These are phyloP conservation scores for Lobosporangium transversale DNA, from an alignment of 192 early-diverging fungal species.

Conservation along the genomic window DNA sequence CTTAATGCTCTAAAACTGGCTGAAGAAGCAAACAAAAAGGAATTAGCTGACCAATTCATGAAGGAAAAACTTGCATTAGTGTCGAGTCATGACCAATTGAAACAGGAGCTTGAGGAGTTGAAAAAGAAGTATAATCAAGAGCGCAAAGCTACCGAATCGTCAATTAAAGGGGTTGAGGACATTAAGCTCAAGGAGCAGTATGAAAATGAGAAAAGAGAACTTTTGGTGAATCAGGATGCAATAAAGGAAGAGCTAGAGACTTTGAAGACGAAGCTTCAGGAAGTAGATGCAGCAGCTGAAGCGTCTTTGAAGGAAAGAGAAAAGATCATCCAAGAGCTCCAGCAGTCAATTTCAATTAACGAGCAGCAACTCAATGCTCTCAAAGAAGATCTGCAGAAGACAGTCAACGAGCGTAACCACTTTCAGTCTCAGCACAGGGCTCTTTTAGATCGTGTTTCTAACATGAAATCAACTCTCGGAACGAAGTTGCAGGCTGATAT, in stretches of 20 bases:
- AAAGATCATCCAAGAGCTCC: conserved; percentile 15
- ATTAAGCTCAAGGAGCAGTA: conserved; percentile 46
- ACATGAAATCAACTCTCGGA: conserved; percentile 82
- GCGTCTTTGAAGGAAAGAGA: conserved; percentile 14
- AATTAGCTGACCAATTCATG: conserved; percentile 40
- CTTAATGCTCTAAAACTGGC: background rate
- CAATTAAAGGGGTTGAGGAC: conserved; percentile 15
- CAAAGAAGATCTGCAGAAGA: conserved; percentile 46
- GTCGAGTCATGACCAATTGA: conserved; percentile 8
- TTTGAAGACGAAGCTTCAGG: conserved; percentile 54
- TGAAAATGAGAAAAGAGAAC: conserved; percentile 20
- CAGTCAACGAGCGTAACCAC: conserved; percentile 58
- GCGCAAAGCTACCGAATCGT: background rate
- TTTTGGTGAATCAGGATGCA: conserved; percentile 8
- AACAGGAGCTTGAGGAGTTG: conserved; percentile 30
- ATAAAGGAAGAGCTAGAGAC: conserved; percentile 27
- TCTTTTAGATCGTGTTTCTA: conserved; percentile 78
- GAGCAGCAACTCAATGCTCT: conserved; percentile 20
- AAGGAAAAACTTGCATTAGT: conserved; percentile 17
- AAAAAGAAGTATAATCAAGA: conserved; percentile 47
- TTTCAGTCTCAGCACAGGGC: conserved; percentile 69
- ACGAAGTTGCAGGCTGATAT: conserved; percentile 89
- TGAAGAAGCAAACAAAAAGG: conserved; percentile 15
- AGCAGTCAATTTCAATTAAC: conserved; percentile 5
- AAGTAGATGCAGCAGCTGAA: conserved; percentile 1